These are phyloP conservation scores for Quercus dentata DNA, from an alignment of 306 rosid genomes.

Conservation along the genomic window DNA sequence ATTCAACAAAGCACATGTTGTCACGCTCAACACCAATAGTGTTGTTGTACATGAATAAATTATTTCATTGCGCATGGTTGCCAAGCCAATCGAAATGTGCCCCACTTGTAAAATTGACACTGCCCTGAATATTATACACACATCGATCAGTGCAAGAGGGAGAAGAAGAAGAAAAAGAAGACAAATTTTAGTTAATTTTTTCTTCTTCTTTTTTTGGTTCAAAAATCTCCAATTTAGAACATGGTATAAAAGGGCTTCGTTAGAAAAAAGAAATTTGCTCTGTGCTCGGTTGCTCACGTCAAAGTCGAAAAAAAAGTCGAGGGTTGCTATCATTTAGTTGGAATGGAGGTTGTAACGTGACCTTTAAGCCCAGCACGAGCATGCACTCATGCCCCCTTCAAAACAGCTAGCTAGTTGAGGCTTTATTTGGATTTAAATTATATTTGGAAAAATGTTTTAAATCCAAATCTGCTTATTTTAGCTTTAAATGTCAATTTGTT, in stretches of 20 bases:
- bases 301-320: background rate
- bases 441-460: background rate
- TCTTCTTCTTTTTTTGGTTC: background rate
- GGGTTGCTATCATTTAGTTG: background rate
- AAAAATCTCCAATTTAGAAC: background rate
- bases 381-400: background rate
- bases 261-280: background rate
- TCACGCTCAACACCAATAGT: conserved; percentile 9
- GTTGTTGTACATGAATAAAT: conserved; percentile 2
- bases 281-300: background rate
- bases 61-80: conserved; percentile 46
- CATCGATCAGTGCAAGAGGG: background rate
- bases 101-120: conserved; percentile 30
- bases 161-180: background rate
- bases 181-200: background rate
- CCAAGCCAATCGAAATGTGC: conserved; percentile 22
- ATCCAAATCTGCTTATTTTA: too few species aligned
- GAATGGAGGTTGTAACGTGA: background rate
- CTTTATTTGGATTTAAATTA: background rate
- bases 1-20: conserved; percentile 20
- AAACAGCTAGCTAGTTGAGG: too few species aligned
- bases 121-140: background rate
- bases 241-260: too few species aligned
- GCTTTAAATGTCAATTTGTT: too few species aligned
- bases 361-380: background rate